Conservation (phyloP, 2,329 filamentous ascomycete species). For the Alternaria conjuncta region DNA sequence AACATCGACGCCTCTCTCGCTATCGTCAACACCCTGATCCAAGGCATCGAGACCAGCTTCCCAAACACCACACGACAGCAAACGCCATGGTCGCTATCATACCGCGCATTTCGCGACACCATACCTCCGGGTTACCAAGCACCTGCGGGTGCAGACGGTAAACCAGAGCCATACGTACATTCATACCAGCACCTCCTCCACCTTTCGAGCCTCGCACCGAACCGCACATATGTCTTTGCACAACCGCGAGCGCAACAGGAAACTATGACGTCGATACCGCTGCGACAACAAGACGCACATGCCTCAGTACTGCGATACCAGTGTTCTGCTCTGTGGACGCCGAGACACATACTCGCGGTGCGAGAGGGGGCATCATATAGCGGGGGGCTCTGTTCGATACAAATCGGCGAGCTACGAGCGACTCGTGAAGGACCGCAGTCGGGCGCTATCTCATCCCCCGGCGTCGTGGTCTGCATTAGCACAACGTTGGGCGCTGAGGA, state of each 20-base stretch:
- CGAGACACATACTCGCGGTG: conserved; percentile 30
- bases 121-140: conserved; percentile 23
- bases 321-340: conserved; percentile 36
- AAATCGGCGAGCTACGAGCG: conserved; percentile 36
- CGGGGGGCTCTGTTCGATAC: conserved; percentile 32
- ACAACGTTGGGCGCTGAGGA: conserved; percentile 17
- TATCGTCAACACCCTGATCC: conserved; percentile 29
- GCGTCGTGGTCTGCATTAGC: conserved; percentile 38
- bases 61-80: conserved; percentile 24
- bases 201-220: conserved; percentile 27
- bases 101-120: conserved; percentile 43
- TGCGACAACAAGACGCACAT: conserved; percentile 30
- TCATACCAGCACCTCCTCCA: conserved; percentile 42
- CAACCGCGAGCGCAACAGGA: conserved; percentile 22
- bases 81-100: conserved; percentile 37
- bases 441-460: conserved; percentile 26
- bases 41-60: conserved; percentile 37
- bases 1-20: conserved; percentile 31
- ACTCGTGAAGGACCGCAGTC: conserved; percentile 27
- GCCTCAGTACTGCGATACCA: conserved; percentile 25
- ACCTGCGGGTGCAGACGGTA: conserved; percentile 18
- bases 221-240: conserved; percentile 32
- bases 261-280: conserved; percentile 32
- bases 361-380: conserved; percentile 29
- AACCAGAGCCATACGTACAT: conserved; percentile 23